These are phyloP conservation scores for Nyssa sinensis DNA, from an alignment of 148 eudicot genomes.

Conservation along the genomic window DNA sequence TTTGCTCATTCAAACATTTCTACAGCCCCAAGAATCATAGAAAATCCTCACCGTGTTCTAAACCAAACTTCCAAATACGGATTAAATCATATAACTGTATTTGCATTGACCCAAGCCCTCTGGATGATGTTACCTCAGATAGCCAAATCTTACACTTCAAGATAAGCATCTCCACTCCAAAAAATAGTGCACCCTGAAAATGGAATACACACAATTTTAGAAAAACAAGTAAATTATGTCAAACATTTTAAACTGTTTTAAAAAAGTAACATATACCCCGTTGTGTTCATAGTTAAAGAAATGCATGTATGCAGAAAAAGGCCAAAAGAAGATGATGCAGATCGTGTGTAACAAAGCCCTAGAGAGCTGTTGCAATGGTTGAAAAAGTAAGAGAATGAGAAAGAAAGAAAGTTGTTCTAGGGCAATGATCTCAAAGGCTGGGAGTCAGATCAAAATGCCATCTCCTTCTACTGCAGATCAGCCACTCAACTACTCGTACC, in stretches of 20 bases:
- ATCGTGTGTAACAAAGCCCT: not conserved
- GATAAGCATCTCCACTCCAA: slow-evolving; percentile 72
- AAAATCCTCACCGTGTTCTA: slow-evolving; percentile 54
- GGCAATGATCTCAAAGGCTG: not conserved
- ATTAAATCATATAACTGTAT: slow-evolving; percentile 47
- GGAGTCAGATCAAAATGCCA: not conserved
- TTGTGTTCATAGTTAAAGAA: not conserved
- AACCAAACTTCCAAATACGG: slow-evolving; percentile 55
- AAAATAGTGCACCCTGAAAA: slow-evolving; percentile 77
- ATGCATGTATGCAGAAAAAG: not conserved
- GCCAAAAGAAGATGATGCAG: not conserved
- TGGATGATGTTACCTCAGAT: slow-evolving; percentile 28
- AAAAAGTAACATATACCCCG: not conserved
- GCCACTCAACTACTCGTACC: not conserved
- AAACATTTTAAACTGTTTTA: not conserved
- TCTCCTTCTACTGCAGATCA: not conserved
- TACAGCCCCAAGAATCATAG: not conserved
- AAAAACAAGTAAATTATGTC: not conserved
- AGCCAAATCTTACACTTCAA: slow-evolving; percentile 65
- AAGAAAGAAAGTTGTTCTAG: not conserved
- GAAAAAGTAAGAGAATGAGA: not conserved
- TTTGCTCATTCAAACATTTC: not conserved
- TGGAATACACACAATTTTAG: not conserved
- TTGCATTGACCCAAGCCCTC: slow-evolving; percentile 25
- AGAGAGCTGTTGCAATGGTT: not conserved